Base-by-base conservation (phyloP, 306 rosid species). In the Cicer cuneatum region DNA sequence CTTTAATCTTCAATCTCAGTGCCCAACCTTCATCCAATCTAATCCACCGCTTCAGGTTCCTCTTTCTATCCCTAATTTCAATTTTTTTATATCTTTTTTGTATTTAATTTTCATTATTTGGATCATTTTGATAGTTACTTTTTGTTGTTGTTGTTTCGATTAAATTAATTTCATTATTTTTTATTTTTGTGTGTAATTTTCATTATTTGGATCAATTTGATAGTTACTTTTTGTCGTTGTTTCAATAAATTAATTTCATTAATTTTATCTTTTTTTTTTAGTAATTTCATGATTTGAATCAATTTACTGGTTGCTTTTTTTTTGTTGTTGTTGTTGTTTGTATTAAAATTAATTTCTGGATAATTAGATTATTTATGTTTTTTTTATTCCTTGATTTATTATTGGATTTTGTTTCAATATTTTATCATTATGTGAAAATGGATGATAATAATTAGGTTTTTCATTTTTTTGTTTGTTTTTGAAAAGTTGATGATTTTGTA, bases 21-120 rank as follows among this genome's bases (percentile, higher is more conserved):
- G 96, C 59, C 88, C 93, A 35, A 57, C 43, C 56, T 68, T 78
- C 80, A 62, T 87, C 79, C 80, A 72, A 13, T 75, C 89, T 42
- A 84, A 71, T 79, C 85, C 85, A 33, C 96, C 97, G 24, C 75
- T 86, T 57, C 90, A 81, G 96, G 98, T 87, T 56, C 29, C 35
- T 6, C 33, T 41, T 56, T 9, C 7, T 33, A 8, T 14, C 45
- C 49, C 11, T 35, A 13, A 33, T 13, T 59, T 7, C 7, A 5
- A n/a, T 33, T 6, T 45, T 33, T 4, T 29, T 29, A 29, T 29
- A 29, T 24, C 33, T 24, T 61, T 41, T 69, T n/a, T 0, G 1
- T 52, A 5, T 10, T 6, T 19, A 29, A 6, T 19, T 41, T 5
- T 71, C 47, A 7, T 68, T 5, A 46, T 68, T 29, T 47, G 62